phyloP scores from a whole-genome alignment of 192 early-diverging fungal species.

The Backusella morwellensis region DNA sequence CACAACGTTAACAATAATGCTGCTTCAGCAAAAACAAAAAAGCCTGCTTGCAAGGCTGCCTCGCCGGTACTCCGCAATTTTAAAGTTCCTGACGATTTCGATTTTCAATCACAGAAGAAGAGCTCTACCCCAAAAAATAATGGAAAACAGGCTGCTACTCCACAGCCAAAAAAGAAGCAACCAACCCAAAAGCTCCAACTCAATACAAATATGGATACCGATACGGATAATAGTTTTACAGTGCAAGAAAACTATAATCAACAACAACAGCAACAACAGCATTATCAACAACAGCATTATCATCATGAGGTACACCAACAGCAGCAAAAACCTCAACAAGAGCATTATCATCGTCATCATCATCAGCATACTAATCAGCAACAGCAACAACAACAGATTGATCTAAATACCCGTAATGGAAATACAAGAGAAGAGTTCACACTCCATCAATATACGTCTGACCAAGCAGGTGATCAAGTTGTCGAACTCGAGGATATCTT shows the following conservation, averaged over 20 bases:
- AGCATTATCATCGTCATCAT: neutral
- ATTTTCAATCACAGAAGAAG: constrained; percentile 15
- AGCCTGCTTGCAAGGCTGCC: neutral
- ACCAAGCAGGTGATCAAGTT: constrained; percentile 42
- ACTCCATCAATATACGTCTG: constrained; percentile 45
- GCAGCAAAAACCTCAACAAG: neutral
- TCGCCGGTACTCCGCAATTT: neutral
- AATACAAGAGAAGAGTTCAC: constrained; percentile 24
- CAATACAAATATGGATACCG: constrained; percentile 4
- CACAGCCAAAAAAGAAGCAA: neutral
- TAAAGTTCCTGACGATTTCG: constrained; percentile 14
- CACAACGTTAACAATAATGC: constrained; percentile 48
- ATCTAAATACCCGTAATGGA: neutral
- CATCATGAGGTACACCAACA: neutral
- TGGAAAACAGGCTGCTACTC: neutral
- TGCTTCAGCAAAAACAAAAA: neutral
- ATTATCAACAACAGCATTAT: constrained; percentile 12
- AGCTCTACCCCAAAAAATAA: neutral
- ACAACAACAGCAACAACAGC: constrained; percentile 3
- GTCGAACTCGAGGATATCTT: constrained; percentile 34
- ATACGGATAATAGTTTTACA: constrained; percentile 3
- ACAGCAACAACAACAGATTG: neutral
- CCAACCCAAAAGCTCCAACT: neutral
- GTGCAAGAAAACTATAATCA: neutral
- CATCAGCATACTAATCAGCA: neutral